Evolutionary conservation across 768 basidiomycete genomes (phyloP), one percentile per base, ranked within the genome.

Genomic region (Auricularia heimuer): DNA sequence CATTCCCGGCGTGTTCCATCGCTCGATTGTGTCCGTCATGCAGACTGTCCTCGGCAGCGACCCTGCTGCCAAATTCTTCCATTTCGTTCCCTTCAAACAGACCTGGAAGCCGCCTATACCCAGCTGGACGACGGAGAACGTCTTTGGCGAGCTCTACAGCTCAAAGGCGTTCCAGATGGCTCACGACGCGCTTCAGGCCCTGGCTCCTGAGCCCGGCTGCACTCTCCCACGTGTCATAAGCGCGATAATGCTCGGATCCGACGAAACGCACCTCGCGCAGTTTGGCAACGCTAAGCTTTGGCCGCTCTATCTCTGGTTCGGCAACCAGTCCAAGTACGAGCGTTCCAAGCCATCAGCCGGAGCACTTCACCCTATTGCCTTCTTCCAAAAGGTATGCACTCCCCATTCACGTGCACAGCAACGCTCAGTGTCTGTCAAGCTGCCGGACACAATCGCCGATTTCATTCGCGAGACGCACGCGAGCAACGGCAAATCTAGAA

Each of bases 221-320:
- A 62, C 64, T 21, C 64, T 74, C 3, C 71, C 71, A 2, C 62
- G 67, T 1, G 61, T 62, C 1, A 56, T 75, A 54, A 63, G 65
- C n/a, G 69, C 64, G 4, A 18, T 74, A 16, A 76, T 77, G 74
- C 66, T 75, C 37, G 74, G 71, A 66, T 77, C 75, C 0, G 75
- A 78, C 65, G 21, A 70, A 1, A 77, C 75, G 4, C 73, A 74
- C 18, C 66, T 78, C 0, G 74, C 73, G 1, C 58, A 66, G 2
- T 77, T 77, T 67, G 73, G 77, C 8, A 10, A 42, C 29, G 62
- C 62, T 1, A 63, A 37, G 21, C 24, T 63, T 14, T 63, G 62
- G 62, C 62, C 62, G n/a, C 10, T 36, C 7, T 63, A 63, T 39
- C 34, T 63, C 4, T 63, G 24, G 29, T 44, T 37, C 62, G 62